Conservation (phyloP, 345 rosid genomes). For the Salix brachista region DNA sequence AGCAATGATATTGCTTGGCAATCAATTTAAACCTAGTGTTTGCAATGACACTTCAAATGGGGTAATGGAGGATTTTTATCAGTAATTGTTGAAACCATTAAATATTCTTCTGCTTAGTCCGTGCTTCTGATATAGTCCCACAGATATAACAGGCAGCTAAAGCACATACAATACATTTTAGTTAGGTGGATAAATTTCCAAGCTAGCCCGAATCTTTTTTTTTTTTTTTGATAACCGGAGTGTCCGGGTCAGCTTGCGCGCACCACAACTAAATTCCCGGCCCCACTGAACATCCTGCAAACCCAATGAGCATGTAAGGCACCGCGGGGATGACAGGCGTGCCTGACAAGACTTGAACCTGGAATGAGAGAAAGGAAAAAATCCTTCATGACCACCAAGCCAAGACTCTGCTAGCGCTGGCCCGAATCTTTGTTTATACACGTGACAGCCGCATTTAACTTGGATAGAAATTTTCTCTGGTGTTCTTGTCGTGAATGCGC, state of each 20-base stretch:
- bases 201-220: not conserved
- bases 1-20: too few species aligned
- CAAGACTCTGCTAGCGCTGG: too few species aligned
- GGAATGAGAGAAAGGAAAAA: too few species aligned
- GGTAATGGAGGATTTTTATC: not conserved
- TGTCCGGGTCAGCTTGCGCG: too few species aligned
- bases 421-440: not conserved
- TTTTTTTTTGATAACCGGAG: too few species aligned
- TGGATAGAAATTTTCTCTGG: not conserved
- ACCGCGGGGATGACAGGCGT: too few species aligned
- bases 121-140: not conserved
- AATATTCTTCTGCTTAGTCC: not conserved
- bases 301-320: too few species aligned
- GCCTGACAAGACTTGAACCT: too few species aligned
- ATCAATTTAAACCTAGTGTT: not conserved
- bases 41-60: not conserved
- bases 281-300: too few species aligned
- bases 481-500: not conserved
- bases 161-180: not conserved
- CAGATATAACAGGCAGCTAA: not conserved
- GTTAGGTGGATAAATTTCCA: not conserved
- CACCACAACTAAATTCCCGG: too few species aligned
- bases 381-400: too few species aligned
- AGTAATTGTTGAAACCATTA: not conserved
- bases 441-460: not conserved